phyloP scores from a whole-genome alignment of 768 basidiomycete species.

The Russula virescens region DNA sequence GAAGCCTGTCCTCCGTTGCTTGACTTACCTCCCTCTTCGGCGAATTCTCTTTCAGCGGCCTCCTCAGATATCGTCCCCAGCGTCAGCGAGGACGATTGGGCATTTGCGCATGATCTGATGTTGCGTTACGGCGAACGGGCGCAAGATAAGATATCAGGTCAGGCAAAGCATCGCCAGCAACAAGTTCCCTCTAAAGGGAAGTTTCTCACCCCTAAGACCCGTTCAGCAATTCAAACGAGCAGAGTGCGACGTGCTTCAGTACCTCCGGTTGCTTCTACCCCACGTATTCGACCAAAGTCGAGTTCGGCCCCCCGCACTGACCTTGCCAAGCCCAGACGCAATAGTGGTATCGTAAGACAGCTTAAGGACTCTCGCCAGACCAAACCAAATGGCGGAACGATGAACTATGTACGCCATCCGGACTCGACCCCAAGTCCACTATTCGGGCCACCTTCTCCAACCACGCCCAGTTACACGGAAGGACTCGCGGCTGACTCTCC shows the following conservation, averaged over 20 bases:
- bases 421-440: neutral
- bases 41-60: conserved; percentile 7
- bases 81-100: conserved; percentile 35
- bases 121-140: conserved; percentile 21
- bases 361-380: neutral
- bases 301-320: conserved; percentile 13
- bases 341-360: neutral
- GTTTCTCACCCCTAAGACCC: conserved; percentile 2
- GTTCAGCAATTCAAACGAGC: neutral
- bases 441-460: neutral
- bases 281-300: conserved; percentile 13
- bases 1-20: conserved; percentile 1
- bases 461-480: neutral
- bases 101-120: conserved; percentile 33
- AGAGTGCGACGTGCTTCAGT: conserved; percentile 14
- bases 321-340: conserved; percentile 1
- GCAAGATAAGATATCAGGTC: neutral
- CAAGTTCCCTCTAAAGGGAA: conserved; percentile 6
- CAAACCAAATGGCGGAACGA: neutral
- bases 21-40: conserved; percentile 1
- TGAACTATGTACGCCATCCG: neutral
- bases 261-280: conserved; percentile 1
- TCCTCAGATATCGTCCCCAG: conserved; percentile 12
- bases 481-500: neutral
- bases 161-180: conserved; percentile 2